Evolutionary conservation across 1,284 basidiomycete species (phyloP), one percentile per base, ranked within the genome.

Genomic region (Phenoliferia sp.): DNA sequence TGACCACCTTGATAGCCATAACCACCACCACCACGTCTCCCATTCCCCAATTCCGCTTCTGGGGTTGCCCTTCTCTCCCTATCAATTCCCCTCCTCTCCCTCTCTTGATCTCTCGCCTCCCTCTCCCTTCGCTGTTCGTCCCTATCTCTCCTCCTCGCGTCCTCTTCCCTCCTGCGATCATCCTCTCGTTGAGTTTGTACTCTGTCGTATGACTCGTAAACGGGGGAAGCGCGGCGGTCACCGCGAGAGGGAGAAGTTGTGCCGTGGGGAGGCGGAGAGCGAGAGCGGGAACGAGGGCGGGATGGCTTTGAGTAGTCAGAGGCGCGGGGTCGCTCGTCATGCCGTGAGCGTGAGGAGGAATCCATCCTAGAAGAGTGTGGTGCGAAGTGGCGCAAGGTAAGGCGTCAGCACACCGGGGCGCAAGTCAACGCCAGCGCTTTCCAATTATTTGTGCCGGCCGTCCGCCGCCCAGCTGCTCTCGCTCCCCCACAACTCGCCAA

Each of bases 31-130:
- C 52, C 35, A 16, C 65, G n/a, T 17, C 56, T 22, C 5, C 59
- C 65, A 44, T 67, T 35, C 6, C 65, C 70, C 17, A 72, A 44
- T n/a, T 68, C 68, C 0, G 68, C 29, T n/a, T 72, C 71, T 0
- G 71, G 71, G 1, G 71, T 71, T 0, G 57, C 60, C 15, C 67
- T 29, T n/a, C 66, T 31, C 10, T 62, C 22, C 52, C 29, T 26
- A 9, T 61, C 64, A 19, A 57, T 63, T 26, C 61, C 59, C 12
- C 63, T 58, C 16, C 28, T 17, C 12, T 57, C 36, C 57, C 36
- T 31, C 63, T 61, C 54, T 31, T 50, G 29, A 35, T 66, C 39
- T 59, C 62, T 58, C 19, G 58, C 26, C 48, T 67, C 66, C 17
- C 62, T 28, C 9, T 67, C 69, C 26, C 67, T 28, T 10, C 48